Evolutionary conservation across 805 yeast genomes (phyloP).

Genomic region (Suhomyces prunicola): DNA sequence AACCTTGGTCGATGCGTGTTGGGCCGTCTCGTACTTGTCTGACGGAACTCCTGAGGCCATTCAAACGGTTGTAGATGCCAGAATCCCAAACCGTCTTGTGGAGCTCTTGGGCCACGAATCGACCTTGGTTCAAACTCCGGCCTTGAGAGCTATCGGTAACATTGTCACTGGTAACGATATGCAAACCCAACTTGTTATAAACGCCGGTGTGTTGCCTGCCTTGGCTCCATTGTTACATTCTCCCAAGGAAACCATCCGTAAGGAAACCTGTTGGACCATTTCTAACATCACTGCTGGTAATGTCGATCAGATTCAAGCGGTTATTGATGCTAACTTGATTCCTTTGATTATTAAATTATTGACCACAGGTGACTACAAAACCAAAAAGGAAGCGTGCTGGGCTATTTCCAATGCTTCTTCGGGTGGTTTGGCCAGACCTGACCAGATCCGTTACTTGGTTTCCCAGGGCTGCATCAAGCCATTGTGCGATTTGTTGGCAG

Average conservation of each 20-base stretch:
- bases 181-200: slow-evolving; percentile 93
- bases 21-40: slow-evolving; percentile 94
- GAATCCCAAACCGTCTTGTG: slow-evolving; percentile 91
- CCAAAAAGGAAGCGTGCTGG: slow-evolving; percentile 99
- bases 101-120: slow-evolving; percentile 84
- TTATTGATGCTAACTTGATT: slow-evolving; percentile 87
- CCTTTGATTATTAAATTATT: slow-evolving; percentile 85
- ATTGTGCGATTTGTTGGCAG: slow-evolving; percentile 82
- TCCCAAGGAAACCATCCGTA: slow-evolving; percentile 86
- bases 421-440: slow-evolving; percentile 90
- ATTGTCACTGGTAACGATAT: slow-evolving; percentile 95
- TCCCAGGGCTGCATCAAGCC: slow-evolving; percentile 97
- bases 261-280: slow-evolving; percentile 99
- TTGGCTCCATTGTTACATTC: slow-evolving; percentile 75
- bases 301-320: slow-evolving; percentile 93
- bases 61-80: slow-evolving; percentile 94
- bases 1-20: slow-evolving; percentile 94
- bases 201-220: slow-evolving; percentile 87
- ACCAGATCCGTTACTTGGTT: slow-evolving; percentile 89
- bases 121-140: slow-evolving; percentile 91
- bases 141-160: slow-evolving; percentile 95
- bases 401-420: slow-evolving; percentile 97
- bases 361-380: slow-evolving; percentile 84
- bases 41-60: slow-evolving; percentile 93
- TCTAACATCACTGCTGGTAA: slow-evolving; percentile 98